Conservation (phyloP, 2,329 filamentous ascomycete genomes). For the Neodidymelliopsis sp. region DNA sequence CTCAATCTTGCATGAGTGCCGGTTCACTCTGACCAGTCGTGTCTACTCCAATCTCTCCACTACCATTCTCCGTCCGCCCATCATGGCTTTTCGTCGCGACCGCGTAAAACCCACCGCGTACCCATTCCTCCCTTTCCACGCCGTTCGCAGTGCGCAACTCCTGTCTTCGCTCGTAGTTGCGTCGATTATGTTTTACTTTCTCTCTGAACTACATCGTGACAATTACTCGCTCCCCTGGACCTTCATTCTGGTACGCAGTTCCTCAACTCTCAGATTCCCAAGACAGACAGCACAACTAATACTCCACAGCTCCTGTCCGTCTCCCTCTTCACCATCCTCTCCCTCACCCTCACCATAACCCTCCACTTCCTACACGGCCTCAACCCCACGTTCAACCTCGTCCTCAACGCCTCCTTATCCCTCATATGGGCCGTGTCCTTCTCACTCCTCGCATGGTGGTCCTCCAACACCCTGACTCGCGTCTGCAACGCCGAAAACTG, state of each 20-base stretch:
- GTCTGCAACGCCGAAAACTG: conserved; percentile 60
- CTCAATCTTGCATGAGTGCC: too few relatives aligned
- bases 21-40: too few relatives aligned
- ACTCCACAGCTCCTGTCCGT: conserved; percentile 58
- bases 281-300: conserved; percentile 13
- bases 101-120: conserved; percentile 53
- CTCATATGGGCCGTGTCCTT: conserved; percentile 62
- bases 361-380: conserved; percentile 62
- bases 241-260: conserved; percentile 61
- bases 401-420: conserved; percentile 57
- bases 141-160: conserved; percentile 51
- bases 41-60: too few relatives aligned
- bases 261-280: background rate
- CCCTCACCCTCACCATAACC: conserved; percentile 56
- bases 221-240: conserved; percentile 65
- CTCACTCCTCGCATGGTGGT: conserved; percentile 62
- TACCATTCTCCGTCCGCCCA: too few relatives aligned
- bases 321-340: conserved; percentile 60
- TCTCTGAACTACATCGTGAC: conserved; percentile 61
- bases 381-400: conserved; percentile 60
- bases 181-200: conserved; percentile 63
- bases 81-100: conserved; percentile 28
- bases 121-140: conserved; percentile 54
- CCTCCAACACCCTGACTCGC: conserved; percentile 60
- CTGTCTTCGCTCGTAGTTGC: conserved; percentile 59